Base-by-base conservation (phyloP, 305 asterid species). In the Coffea humblotiana region DNA sequence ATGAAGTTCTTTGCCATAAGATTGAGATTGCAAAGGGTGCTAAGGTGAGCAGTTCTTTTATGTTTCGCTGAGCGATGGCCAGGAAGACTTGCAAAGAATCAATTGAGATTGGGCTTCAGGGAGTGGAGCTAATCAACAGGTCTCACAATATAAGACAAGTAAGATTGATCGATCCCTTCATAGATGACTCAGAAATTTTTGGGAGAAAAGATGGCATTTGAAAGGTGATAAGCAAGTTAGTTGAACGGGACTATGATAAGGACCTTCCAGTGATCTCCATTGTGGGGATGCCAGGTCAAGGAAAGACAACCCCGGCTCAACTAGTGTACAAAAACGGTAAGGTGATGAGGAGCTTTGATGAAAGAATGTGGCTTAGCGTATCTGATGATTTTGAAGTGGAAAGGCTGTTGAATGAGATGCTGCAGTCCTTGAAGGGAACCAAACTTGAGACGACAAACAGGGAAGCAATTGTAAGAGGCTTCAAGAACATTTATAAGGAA, bases 281-380 rank as follows among this genome's bases (percentile, higher is more conserved):
- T 32, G 81, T 81, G 21, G 85, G 87, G 49, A 84, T 84, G 85
- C 77, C 77, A 3, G 83, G 85, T 32, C 79, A 78, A 37, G 87
- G 83, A 21, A 81, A 84, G 77, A 84, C 85, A 27, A 69, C 85
- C 29, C 52, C 81, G 40, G 88, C 86, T 27, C 80, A 78, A 43
- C 27, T 80, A 4, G 77, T 78, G 27, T 82, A 74, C 67, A 72
- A 15, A 54, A 54, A 18, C 5, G 61, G 0, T 6, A 54, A 4
- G 19, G 16, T 54, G 16, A 19, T 54, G 61, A 54, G 16, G 61
- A 2, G 18, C 16, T 54, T 54, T 54, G 61, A 54, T 15, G 23
- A 15, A 54, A 54, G 16, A 15, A 54, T 14, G 4, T 15, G 54
- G 61, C 7, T 54, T 54, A 1, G 61, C 18, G 23, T 54, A 14